Base-by-base conservation (phyloP, 495 filamentous ascomycete species). In the Xylaria grammica region DNA sequence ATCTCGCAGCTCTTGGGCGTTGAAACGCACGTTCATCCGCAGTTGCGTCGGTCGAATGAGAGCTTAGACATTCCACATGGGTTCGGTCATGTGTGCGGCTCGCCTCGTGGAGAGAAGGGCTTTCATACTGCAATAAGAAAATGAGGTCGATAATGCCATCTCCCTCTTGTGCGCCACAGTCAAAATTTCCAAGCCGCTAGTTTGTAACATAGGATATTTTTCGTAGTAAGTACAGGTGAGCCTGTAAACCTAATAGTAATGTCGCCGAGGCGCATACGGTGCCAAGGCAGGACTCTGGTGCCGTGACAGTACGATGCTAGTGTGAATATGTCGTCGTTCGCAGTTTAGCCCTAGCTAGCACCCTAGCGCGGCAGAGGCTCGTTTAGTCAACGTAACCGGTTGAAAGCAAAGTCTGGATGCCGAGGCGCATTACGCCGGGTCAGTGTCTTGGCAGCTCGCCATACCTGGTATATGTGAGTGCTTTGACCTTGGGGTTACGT, bases 401-500 rank as follows among this genome's bases (percentile, higher is more conserved):
- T 0, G 54, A 34, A 29, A 48, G 42, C 2, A 27, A 46, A 46
- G 42, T 34, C 40, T 59, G 56, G 54, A 15, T 59, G 56, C 56
- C 56, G 56, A 59, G 56, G 24, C 42, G 40, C 42, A 59, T 59
- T 29, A 42, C 29, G 56, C 9, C n/a, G 22, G 26, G 19, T 48
- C 40, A 22, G 19, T 22, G 56, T 27, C 56, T 59, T 59, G 56
- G 56, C 56, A 27, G 42, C 1, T 44, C 10, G 42, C 54, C 56
- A 9, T 32, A 32, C 56, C 29, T 19, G 22, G 56, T 29, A 40
- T 44, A 20, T 30, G 32, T 58, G 10, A 22, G 56, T 59, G 56
- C 56, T 59, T 46, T 22, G 56, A 59, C 56, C 56, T 59, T 27
- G 27, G 29, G n/a, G 42, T 27, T 48, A 42, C 27, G 29, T 36